phyloP scores from a whole-genome alignment of 2,329 filamentous ascomycete species.

The Metarhizium album region DNA sequence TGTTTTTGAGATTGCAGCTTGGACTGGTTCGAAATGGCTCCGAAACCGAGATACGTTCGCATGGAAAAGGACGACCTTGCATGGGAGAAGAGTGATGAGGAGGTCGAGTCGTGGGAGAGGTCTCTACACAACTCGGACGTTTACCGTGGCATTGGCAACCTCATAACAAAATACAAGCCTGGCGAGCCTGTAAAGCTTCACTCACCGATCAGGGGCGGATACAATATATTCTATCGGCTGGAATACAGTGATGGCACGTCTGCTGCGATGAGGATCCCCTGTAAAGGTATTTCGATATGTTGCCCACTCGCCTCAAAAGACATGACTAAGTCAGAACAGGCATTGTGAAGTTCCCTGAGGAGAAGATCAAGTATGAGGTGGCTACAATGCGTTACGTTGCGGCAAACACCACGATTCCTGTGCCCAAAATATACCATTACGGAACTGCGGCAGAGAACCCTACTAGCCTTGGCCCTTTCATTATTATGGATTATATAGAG shows the following conservation, averaged over 20 bases:
- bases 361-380: slow-evolving; percentile 24
- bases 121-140: slow-evolving; percentile 11
- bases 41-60: slow-evolving; percentile 13
- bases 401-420: slow-evolving; percentile 21
- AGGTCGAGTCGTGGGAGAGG: slow-evolving; percentile 14
- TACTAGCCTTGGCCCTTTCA: slow-evolving; percentile 23
- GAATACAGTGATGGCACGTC: slow-evolving; percentile 23
- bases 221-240: slow-evolving; percentile 20
- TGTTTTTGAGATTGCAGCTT: too few relatives aligned
- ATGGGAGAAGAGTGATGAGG: slow-evolving; percentile 18
- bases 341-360: slow-evolving; percentile 13
- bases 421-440: slow-evolving; percentile 14
- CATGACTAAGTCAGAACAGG: neutral
- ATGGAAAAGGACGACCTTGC: slow-evolving; percentile 17
- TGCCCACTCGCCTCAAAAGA: neutral
- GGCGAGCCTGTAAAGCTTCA: slow-evolving; percentile 15
- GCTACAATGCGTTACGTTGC: slow-evolving; percentile 23
- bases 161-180: slow-evolving; percentile 16
- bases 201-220: slow-evolving; percentile 16
- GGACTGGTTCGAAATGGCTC: too few relatives aligned
- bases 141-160: slow-evolving; percentile 11
- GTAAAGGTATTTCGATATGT: slow-evolving; percentile 16
- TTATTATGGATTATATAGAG: slow-evolving; percentile 26
- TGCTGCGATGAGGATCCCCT: slow-evolving; percentile 17
- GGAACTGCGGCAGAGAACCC: slow-evolving; percentile 21